Percentiles rank a stretch among this genome's conserved stretches.
Conservation (phyloP, 371 early-diverging fungal genomes). For the Batrachochytrium dendrobatidis region DNA sequence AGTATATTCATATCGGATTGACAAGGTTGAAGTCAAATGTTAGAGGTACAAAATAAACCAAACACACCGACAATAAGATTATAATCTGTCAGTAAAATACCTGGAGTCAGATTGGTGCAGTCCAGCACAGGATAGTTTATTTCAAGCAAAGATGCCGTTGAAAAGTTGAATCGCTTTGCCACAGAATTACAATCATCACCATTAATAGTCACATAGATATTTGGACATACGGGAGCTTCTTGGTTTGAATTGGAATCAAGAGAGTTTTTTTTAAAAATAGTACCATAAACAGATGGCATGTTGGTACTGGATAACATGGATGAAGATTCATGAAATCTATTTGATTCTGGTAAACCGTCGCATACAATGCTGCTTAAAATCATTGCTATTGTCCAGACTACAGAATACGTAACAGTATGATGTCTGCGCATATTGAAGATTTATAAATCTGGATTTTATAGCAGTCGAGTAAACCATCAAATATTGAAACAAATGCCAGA, state of each 20-base stretch:
- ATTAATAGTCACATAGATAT: constrained; percentile 1
- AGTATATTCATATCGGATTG: not conserved
- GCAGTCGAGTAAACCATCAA: too few species aligned
- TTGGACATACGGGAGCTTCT: not conserved
- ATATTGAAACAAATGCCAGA: too few species aligned
- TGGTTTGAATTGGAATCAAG: not conserved
- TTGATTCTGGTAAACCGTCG: too few species aligned
- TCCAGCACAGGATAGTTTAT: not conserved
- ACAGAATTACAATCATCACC: not conserved
- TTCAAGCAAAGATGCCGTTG: not conserved
- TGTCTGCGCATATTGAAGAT: too few species aligned
- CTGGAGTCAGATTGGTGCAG: not conserved
- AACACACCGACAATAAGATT: not conserved
- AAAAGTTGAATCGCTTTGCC: constrained; percentile 4
- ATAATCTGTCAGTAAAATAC: not conserved
- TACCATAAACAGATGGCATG: too few species aligned
- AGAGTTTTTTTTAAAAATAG: too few species aligned
- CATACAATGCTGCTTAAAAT: too few species aligned
- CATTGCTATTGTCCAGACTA: too few species aligned
- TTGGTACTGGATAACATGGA: too few species aligned
- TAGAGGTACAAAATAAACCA: not conserved
- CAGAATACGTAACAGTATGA: too few species aligned
- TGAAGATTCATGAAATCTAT: too few species aligned
- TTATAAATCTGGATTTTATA: too few species aligned
- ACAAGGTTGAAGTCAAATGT: not conserved